Percentiles rank a stretch among this genome's conserved stretches.
phyloP scores from a whole-genome alignment of 2,329 filamentous ascomycete genomes.

The Hyphodiscus sp. region DNA sequence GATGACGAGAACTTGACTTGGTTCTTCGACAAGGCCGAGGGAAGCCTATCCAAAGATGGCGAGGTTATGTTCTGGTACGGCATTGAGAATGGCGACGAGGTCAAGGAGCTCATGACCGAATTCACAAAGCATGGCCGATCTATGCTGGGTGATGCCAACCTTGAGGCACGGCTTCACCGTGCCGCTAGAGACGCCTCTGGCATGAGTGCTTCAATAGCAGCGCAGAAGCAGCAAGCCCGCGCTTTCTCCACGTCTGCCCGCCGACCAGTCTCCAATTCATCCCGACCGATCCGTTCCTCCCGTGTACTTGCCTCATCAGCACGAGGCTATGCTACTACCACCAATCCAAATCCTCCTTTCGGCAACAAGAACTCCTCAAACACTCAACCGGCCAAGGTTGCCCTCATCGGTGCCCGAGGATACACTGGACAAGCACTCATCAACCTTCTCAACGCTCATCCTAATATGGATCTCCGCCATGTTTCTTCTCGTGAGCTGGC shows the following conservation, averaged over 20 bases:
- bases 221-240: conserved; percentile 55
- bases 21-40: conserved; percentile 97
- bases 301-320: conserved; percentile 20
- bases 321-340: conserved; percentile 55
- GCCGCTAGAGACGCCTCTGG: conserved; percentile 65
- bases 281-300: conserved; percentile 9
- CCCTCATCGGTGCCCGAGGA: conserved; percentile 83
- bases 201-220: conserved; percentile 39
- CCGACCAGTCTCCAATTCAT: conserved; percentile 28
- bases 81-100: conserved; percentile 72
- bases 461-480: conserved; percentile 80
- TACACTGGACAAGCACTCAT: conserved; percentile 93
- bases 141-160: conserved; percentile 84
- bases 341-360: conserved; percentile 84
- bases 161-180: conserved; percentile 76
- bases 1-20: conserved; percentile 95
- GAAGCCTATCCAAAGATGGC: conserved; percentile 77
- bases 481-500: conserved; percentile 90
- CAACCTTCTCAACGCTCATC: conserved; percentile 78
- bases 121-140: conserved; percentile 76
- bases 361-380: conserved; percentile 85
- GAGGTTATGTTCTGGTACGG: conserved; percentile 92
- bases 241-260: conserved; percentile 58
- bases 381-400: conserved; percentile 69
- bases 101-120: conserved; percentile 76